phyloP scores from a whole-genome alignment of 805 yeast species.

The Lipomyces oligophaga region DNA sequence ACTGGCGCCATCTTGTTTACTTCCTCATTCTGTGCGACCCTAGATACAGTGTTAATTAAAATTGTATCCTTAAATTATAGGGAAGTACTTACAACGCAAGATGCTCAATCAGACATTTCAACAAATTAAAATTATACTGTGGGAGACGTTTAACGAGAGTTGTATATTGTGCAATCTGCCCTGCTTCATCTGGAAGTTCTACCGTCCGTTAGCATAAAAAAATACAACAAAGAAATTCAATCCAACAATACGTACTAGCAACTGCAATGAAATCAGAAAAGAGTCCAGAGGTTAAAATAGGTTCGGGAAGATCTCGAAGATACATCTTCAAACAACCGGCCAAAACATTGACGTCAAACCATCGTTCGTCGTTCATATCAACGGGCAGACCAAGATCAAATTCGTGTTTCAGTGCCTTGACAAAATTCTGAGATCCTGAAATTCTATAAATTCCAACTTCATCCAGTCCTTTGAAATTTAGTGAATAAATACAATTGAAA shows the following conservation, averaged over 20 bases:
- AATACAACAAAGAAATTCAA: background rate
- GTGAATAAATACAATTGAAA: background rate
- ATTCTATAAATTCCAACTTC: constrained; percentile 87
- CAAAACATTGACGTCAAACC: constrained; percentile 78
- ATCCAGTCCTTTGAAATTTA: constrained; percentile 55
- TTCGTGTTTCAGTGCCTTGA: constrained; percentile 50
- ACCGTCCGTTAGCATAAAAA: background rate
- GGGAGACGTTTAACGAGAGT: constrained; percentile 51
- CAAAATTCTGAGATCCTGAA: constrained; percentile 59
- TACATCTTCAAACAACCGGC: constrained; percentile 83
- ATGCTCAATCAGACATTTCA: constrained; percentile 66
- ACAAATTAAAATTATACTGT: constrained; percentile 57
- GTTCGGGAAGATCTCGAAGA: constrained; percentile 82
- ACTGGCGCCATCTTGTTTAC: constrained; percentile 83
- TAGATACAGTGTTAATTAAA: background rate
- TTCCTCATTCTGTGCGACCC: constrained; percentile 60
- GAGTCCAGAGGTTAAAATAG: constrained; percentile 65
- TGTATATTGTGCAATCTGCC: constrained; percentile 11
- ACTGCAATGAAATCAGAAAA: constrained; percentile 63
- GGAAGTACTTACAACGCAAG: constrained; percentile 44
- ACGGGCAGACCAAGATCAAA: constrained; percentile 49
- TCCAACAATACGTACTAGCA: constrained; percentile 56
- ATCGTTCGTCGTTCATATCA: constrained; percentile 50
- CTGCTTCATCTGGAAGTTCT: constrained; percentile 11
- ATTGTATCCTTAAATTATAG: background rate